Conservation (phyloP, 2,329 filamentous ascomycete species). For the Aspergillus udagawae region DNA sequence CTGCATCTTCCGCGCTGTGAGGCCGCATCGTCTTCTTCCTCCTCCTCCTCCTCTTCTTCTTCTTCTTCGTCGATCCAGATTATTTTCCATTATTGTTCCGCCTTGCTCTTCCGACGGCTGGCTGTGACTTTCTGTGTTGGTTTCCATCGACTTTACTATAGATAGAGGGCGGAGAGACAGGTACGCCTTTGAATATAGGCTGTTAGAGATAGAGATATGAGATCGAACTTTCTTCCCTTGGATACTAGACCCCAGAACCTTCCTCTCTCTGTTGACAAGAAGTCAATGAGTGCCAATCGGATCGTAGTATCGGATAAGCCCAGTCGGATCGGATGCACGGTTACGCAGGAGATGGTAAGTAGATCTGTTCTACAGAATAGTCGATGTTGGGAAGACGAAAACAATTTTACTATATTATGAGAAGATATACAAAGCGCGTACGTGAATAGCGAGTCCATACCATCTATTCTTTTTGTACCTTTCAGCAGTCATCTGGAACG, state of each 20-base stretch:
- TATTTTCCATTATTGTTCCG: neutral
- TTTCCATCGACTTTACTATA: neutral
- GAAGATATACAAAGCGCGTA: neutral
- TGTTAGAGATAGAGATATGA: neutral
- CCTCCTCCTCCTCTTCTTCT: neutral
- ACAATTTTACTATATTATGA: neutral
- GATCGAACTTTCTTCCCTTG: neutral
- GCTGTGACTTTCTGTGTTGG: neutral
- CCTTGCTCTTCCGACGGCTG: neutral
- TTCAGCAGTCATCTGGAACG: too few relatives aligned
- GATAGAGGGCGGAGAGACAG: neutral
- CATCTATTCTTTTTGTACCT: too few relatives aligned
- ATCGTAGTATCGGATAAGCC: neutral
- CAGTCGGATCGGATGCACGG: too few relatives aligned
- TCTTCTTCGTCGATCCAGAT: neutral
- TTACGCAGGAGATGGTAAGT: too few relatives aligned
- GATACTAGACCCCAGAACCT: too few relatives aligned
- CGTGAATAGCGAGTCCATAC: too few relatives aligned
- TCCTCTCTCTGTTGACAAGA: neutral
- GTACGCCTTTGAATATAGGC: neutral
- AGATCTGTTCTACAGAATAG: too few relatives aligned
- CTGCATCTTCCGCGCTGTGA: neutral
- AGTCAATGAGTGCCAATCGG: neutral
- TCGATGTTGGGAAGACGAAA: neutral
- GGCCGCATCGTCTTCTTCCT: neutral